These are phyloP conservation scores for Penicillium olsonii DNA, from an alignment of 2,329 filamentous ascomycete genomes.

Conservation along the genomic window DNA sequence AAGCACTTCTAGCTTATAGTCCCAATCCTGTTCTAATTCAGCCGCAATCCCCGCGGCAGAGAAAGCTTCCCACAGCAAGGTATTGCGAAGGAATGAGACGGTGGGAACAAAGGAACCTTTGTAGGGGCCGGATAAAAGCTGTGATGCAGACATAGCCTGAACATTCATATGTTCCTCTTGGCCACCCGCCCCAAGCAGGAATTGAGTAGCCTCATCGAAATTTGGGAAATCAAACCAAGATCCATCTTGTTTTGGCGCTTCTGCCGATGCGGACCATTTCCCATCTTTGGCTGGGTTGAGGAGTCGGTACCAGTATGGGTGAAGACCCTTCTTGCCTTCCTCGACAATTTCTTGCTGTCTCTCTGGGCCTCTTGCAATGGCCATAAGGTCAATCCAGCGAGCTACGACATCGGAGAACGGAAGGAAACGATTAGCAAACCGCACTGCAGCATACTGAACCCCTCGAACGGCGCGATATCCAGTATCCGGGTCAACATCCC, in stretches of 20 bases:
- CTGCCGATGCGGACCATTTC: slow-evolving; percentile 45
- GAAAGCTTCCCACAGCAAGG: slow-evolving; percentile 62
- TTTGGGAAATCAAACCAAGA: slow-evolving; percentile 42
- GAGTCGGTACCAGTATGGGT: slow-evolving; percentile 72
- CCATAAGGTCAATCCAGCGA: slow-evolving; percentile 86
- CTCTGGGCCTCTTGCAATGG: slow-evolving; percentile 62
- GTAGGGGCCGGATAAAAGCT: slow-evolving; percentile 31
- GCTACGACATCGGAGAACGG: slow-evolving; percentile 76
- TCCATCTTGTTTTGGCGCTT: slow-evolving; percentile 56
- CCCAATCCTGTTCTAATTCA: slow-evolving; percentile 78
- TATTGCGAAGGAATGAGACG: slow-evolving; percentile 66
- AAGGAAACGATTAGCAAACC: slow-evolving; percentile 87
- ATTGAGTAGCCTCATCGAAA: slow-evolving; percentile 38
- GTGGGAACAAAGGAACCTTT: slow-evolving; percentile 65
- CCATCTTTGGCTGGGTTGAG: slow-evolving; percentile 55
- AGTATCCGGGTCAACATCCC: slow-evolving; percentile 40
- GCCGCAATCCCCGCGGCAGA: slow-evolving; percentile 45
- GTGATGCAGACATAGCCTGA: slow-evolving; percentile 35
- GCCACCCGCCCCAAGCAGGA: slow-evolving; percentile 30
- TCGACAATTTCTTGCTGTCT: slow-evolving; percentile 83
- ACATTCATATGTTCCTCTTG: slow-evolving; percentile 30
- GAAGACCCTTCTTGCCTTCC: slow-evolving; percentile 84
- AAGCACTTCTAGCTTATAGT: slow-evolving; percentile 71
- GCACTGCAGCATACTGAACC: slow-evolving; percentile 77
- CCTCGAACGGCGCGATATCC: slow-evolving; percentile 62